phyloP scores from a whole-genome alignment of 306 rosid genomes.

The Crotalaria pallida region DNA sequence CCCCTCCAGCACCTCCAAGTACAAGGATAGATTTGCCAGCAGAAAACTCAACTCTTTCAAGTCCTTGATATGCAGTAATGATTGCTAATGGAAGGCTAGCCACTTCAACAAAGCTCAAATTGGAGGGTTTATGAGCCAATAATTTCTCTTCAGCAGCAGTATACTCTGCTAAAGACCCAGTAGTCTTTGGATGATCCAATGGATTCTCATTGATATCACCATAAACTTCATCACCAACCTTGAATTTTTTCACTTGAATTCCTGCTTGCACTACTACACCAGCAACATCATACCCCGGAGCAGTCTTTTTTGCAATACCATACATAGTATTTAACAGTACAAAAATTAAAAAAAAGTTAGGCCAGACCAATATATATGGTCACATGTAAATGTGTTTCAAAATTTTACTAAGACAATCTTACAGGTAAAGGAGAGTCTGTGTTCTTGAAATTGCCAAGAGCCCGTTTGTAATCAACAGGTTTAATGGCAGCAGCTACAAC shows the following conservation, averaged over 20 bases:
- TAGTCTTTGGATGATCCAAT: too few relatives aligned
- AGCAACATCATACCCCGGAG: constrained; percentile 22
- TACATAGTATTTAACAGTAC: background rate
- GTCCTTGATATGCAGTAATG: constrained; percentile 56
- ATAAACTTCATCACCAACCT: constrained; percentile 23
- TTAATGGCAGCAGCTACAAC: constrained; percentile 55
- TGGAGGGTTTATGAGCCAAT: constrained; percentile 47
- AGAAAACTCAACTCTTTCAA: too few relatives aligned
- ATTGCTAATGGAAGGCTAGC: constrained; percentile 55
- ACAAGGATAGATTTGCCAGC: too few relatives aligned
- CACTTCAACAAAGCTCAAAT: constrained; percentile 57
- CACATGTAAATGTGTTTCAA: too few relatives aligned
- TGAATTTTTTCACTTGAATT: constrained; percentile 8
- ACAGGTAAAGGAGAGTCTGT: constrained; percentile 31
- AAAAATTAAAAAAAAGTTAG: background rate
- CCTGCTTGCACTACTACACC: constrained; percentile 25
- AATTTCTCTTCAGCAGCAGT: too few relatives aligned
- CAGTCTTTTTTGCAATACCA: constrained; percentile 1
- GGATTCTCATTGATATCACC: too few relatives aligned
- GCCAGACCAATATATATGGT: too few relatives aligned
- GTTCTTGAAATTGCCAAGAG: constrained; percentile 24
- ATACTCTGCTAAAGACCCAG: too few relatives aligned
- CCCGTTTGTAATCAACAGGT: constrained; percentile 41
- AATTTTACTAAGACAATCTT: too few relatives aligned
- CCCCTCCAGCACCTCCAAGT: too few relatives aligned